Percentiles rank a stretch among this genome's conserved stretches.
Evolutionary conservation across 2,329 filamentous ascomycete species (phyloP).

Genomic region (Apiospora arundinis): DNA sequence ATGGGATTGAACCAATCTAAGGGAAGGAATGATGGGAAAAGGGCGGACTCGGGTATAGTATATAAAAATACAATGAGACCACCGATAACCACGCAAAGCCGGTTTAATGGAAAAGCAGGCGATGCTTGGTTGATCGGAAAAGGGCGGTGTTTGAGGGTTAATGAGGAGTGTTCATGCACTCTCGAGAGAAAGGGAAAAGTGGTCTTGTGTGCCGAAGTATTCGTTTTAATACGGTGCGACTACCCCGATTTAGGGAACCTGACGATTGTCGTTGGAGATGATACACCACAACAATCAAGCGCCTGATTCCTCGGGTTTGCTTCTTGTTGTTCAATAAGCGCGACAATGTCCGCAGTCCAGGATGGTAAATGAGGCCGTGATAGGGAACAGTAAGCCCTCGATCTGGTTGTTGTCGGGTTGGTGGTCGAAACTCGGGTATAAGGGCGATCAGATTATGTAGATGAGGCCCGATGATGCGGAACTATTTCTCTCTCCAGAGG

Average conservation of each 20-base stretch:
- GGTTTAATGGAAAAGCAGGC: constrained; percentile 7
- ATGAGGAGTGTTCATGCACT: constrained; percentile 12
- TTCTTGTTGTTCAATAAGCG: background rate
- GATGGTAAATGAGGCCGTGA: background rate
- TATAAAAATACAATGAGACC: constrained; percentile 10
- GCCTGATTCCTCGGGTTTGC: background rate
- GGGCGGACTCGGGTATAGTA: constrained; percentile 13
- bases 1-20: background rate
- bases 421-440: constrained; percentile 4
- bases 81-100: constrained; percentile 9
- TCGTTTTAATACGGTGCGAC: constrained; percentile 16
- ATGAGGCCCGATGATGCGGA: constrained; percentile 15
- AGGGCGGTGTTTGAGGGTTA: constrained; percentile 14
- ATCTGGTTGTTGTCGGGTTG: background rate
- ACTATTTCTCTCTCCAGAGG: background rate
- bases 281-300: constrained; percentile 2
- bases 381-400: background rate
- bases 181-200: constrained; percentile 7
- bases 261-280: constrained; percentile 12
- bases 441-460: constrained; percentile 8
- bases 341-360: background rate
- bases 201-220: constrained; percentile 16
- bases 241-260: constrained; percentile 15
- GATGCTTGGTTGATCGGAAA: constrained; percentile 5
- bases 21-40: background rate